These are phyloP conservation scores for Exophiala viscosa DNA, from an alignment of 2,329 filamentous ascomycete species.

Conservation along the genomic window DNA sequence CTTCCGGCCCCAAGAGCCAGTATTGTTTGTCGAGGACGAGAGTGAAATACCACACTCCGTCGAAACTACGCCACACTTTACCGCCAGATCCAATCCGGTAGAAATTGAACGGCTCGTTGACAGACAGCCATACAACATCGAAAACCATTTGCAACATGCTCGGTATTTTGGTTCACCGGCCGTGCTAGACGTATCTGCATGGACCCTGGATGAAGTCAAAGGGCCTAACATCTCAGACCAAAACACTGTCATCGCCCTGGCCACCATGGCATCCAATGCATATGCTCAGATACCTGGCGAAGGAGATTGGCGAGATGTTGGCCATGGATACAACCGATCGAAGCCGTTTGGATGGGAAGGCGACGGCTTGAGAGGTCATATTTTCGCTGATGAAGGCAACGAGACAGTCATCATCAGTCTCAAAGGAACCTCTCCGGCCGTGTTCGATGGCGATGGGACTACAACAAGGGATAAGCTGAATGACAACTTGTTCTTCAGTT, in stretches of 20 bases:
- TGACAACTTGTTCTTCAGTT: slow-evolving; percentile 97
- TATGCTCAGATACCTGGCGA: slow-evolving; percentile 72
- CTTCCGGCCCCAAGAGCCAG: slow-evolving; percentile 29
- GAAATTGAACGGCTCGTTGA: slow-evolving; percentile 79
- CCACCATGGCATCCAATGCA: slow-evolving; percentile 83
- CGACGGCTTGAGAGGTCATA: slow-evolving; percentile 85
- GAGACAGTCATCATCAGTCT: slow-evolving; percentile 84
- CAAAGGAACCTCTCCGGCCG: slow-evolving; percentile 84
- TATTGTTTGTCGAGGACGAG: slow-evolving; percentile 60
- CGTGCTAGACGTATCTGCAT: slow-evolving; percentile 67
- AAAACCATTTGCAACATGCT: slow-evolving; percentile 71
- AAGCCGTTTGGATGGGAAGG: slow-evolving; percentile 88
- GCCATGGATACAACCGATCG: slow-evolving; percentile 75
- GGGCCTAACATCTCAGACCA: slow-evolving; percentile 83
- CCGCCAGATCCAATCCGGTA: slow-evolving; percentile 60
- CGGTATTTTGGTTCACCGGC: slow-evolving; percentile 65
- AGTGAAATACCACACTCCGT: slow-evolving; percentile 44
- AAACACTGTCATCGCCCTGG: slow-evolving; percentile 75
- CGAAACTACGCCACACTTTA: slow-evolving; percentile 53
- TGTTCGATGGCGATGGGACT: slow-evolving; percentile 95
- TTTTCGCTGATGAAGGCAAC: slow-evolving; percentile 84
- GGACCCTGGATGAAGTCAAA: slow-evolving; percentile 74
- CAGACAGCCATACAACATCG: slow-evolving; percentile 69
- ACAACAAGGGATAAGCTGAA: slow-evolving; percentile 97
- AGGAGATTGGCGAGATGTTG: slow-evolving; percentile 79